Percentiles rank a stretch among this genome's conserved stretches.
Evolutionary conservation across 495 filamentous ascomycete genomes (phyloP).

Genomic region (Penicillium antarcticum): DNA sequence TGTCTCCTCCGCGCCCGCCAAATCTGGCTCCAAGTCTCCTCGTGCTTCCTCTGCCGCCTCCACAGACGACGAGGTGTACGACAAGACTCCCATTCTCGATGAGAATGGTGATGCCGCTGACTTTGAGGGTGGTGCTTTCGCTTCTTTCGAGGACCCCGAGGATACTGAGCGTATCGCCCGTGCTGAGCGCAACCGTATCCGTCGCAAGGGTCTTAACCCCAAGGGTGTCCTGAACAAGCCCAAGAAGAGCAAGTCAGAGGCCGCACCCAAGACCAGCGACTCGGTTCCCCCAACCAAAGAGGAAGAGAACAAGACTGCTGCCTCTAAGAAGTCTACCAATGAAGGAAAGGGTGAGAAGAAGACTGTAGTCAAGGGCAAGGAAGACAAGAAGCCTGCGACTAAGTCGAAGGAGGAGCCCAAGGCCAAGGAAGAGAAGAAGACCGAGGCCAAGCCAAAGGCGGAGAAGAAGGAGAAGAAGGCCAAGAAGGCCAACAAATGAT

Average conservation of each 20-base stretch:
- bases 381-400: conserved; percentile 20
- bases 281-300: neutral
- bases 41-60: conserved; percentile 19
- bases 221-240: conserved; percentile 51
- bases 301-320: conserved; percentile 7
- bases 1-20: conserved; percentile 13
- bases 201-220: conserved; percentile 65
- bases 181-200: conserved; percentile 53
- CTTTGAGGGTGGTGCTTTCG: conserved; percentile 53
- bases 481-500: conserved; percentile 41
- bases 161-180: conserved; percentile 59
- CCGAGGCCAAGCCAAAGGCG: conserved; percentile 9
- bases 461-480: conserved; percentile 28
- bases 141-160: conserved; percentile 62
- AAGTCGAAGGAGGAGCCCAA: conserved; percentile 19
- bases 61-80: conserved; percentile 27
- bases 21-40: conserved; percentile 1
- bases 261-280: conserved; percentile 7
- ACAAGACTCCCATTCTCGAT: conserved; percentile 48
- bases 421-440: neutral
- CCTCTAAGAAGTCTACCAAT: conserved; percentile 13
- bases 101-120: conserved; percentile 29
- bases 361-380: conserved; percentile 9
- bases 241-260: conserved; percentile 27
- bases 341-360: conserved; percentile 17